Conservation (phyloP, 2,329 filamentous ascomycete species). For the Penicillium paneum region DNA sequence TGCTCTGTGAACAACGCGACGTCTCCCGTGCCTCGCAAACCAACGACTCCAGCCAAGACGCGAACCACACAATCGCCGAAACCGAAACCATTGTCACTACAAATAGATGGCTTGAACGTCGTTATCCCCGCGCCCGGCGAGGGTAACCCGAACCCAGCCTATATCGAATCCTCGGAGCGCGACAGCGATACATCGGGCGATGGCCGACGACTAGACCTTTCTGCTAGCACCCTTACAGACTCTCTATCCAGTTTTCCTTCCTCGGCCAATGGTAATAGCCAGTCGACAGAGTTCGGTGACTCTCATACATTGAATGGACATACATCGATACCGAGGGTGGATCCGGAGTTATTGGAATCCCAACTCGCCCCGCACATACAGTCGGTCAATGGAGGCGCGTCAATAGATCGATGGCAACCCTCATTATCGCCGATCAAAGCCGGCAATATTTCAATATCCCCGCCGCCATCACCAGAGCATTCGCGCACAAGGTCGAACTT, state of each 20-base stretch:
- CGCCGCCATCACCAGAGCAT: slow-evolving; percentile 6
- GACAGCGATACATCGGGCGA: slow-evolving; percentile 22
- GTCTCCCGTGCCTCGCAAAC: slow-evolving; percentile 11
- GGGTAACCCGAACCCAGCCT: slow-evolving; percentile 3
- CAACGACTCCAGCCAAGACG: background rate
- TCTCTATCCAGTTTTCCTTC: slow-evolving; percentile 16
- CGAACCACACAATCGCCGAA: slow-evolving; percentile 21
- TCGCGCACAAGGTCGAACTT: slow-evolving; percentile 2
- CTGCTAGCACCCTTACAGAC: slow-evolving; percentile 17
- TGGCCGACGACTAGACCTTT: slow-evolving; percentile 16
- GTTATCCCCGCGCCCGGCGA: slow-evolving; percentile 12
- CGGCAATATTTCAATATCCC: slow-evolving; percentile 17
- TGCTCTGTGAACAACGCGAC: slow-evolving; percentile 12
- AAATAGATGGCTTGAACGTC: slow-evolving; percentile 17
- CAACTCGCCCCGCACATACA: slow-evolving; percentile 5
- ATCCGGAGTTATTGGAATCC: slow-evolving; percentile 2
- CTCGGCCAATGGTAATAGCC: slow-evolving; percentile 11
- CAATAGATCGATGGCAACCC: slow-evolving; percentile 9
- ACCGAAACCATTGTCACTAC: slow-evolving; percentile 19
- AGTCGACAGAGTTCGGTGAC: slow-evolving; percentile 10
- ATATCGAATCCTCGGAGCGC: slow-evolving; percentile 22
- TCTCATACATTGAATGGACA: slow-evolving; percentile 9
- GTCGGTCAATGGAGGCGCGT: slow-evolving; percentile 7
- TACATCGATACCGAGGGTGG: slow-evolving; percentile 5
- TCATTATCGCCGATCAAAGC: slow-evolving; percentile 11